Percentiles rank a stretch among this genome's conserved stretches.
phyloP scores from a whole-genome alignment of 306 rosid genomes.

The Corylus avellana region DNA sequence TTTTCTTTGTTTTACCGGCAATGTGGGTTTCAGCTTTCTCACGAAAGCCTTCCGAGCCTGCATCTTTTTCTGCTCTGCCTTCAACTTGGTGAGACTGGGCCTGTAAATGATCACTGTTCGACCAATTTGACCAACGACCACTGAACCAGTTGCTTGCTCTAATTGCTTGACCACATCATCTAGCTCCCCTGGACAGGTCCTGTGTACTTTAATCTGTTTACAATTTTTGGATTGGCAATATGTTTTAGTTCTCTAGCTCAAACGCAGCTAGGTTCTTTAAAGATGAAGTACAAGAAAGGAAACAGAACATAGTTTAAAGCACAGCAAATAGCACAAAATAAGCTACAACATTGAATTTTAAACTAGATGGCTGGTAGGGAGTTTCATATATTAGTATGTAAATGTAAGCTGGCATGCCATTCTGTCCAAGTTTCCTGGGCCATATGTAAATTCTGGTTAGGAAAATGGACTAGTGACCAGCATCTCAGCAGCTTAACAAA shows the following conservation, averaged over 20 bases:
- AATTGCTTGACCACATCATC: slow-evolving; percentile 69
- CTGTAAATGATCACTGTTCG: slow-evolving; percentile 72
- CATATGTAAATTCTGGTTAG: not conserved
- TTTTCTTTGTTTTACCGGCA: slow-evolving; percentile 34
- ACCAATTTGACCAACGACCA: slow-evolving; percentile 72
- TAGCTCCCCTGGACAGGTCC: slow-evolving; percentile 84
- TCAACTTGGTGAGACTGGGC: slow-evolving; percentile 82
- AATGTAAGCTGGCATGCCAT: not conserved
- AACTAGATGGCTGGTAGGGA: not conserved
- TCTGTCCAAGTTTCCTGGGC: not conserved
- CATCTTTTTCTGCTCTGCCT: slow-evolving; percentile 82
- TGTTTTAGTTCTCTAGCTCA: not conserved
- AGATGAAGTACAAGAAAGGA: not conserved
- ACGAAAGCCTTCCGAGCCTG: slow-evolving; percentile 40
- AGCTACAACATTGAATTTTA: not conserved
- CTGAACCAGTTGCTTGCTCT: slow-evolving; percentile 72
- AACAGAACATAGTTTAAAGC: not conserved
- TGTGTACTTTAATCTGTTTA: slow-evolving; percentile 76
- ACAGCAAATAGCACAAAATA: not conserved
- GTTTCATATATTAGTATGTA: not conserved
- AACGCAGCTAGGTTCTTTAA: not conserved
- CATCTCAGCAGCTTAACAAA: slow-evolving; percentile 1
- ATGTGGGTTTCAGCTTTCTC: slow-evolving; percentile 33
- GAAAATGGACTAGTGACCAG: not conserved
- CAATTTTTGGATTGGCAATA: not conserved